Percentiles rank a stretch among this genome's conserved stretches.
Conservation (phyloP, 768 basidiomycete species). For the Pulveroboletus sp. region DNA sequence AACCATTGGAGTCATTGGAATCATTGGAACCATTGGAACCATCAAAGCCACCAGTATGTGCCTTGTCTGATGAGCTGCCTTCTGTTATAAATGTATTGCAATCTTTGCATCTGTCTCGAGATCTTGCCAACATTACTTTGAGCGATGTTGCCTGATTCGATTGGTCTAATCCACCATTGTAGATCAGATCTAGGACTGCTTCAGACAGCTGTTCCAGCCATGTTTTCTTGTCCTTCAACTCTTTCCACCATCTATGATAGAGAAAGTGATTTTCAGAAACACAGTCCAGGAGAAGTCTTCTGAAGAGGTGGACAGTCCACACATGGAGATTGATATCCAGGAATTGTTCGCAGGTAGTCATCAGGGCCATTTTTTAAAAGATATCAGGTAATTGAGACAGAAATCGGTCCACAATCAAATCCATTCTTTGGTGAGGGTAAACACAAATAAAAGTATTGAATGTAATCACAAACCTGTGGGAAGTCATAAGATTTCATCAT, state of each 20-base stretch:
- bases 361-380: background rate
- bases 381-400: background rate
- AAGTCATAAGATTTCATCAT: background rate
- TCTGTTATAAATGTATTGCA: background rate
- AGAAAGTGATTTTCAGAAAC: background rate
- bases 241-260: background rate
- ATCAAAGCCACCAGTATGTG: background rate
- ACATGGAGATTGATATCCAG: background rate
- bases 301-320: background rate
- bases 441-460: background rate
- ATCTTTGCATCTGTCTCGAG: slow-evolving; percentile 1
- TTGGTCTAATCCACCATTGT: background rate
- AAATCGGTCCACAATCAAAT: slow-evolving; percentile 4
- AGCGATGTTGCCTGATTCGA: background rate
- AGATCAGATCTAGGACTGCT: background rate
- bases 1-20: background rate
- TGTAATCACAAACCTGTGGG: background rate
- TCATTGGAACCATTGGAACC: background rate
- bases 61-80: too few relatives aligned
- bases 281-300: background rate
- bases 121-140: background rate
- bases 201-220: slow-evolving; percentile 6
- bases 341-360: background rate
- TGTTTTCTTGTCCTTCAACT: background rate
- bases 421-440: background rate